Base-by-base conservation (phyloP, 768 basidiomycete species). In the Leccinum aurantiacum region DNA sequence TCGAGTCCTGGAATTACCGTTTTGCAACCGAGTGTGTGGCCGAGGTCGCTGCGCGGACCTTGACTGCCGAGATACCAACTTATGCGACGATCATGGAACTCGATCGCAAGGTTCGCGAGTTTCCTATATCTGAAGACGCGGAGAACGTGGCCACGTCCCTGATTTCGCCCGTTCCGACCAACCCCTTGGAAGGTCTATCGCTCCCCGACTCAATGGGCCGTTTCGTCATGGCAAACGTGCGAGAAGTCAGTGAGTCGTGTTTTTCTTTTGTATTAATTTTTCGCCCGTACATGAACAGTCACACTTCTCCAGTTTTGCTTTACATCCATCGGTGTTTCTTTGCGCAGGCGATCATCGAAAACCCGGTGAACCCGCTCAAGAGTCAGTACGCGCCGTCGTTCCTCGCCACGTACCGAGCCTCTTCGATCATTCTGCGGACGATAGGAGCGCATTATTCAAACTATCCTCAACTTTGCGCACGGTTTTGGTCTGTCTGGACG, bases 241-340 rank as follows among this genome's bases (percentile, higher is more conserved):
- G 71, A 22, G 78, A 78, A 70, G 64, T 76, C 15, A 63, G 77
- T 78, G 47, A 75, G 76, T 69, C 60, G 29, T 6, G 15, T 50
- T 59, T 29, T n/a, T 57, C 19, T 11, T 22, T 25, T 22, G 22
- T 22, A 22, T 22, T 22, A 22, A 22, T 22, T 22, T 22, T 22
- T 22, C 22, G 22, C 22, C 22, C 22, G 22, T 22, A 22, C 2
- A 22, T 22, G 22, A 22, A 22, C 22, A 22, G 22, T 22, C 22
- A 22, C 22, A 15, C 51, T 19, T 60, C 38, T 11, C 27, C 54
- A 86, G 86, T 84, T 22, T 75, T 87, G 17, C 76, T 87, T 67
- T 85, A 85, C 67, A 81, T 89, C 33, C 86, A 87, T 64, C 80
- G 87, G 25, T 80, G 80, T 59, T 90, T 87, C 76, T 89, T 89